A percentile compares a stretch with the other conserved stretches of the same genome.
These are phyloP conservation scores for Leccinum truebloodii DNA, from an alignment of 768 basidiomycete genomes.

Conservation along the genomic window DNA sequence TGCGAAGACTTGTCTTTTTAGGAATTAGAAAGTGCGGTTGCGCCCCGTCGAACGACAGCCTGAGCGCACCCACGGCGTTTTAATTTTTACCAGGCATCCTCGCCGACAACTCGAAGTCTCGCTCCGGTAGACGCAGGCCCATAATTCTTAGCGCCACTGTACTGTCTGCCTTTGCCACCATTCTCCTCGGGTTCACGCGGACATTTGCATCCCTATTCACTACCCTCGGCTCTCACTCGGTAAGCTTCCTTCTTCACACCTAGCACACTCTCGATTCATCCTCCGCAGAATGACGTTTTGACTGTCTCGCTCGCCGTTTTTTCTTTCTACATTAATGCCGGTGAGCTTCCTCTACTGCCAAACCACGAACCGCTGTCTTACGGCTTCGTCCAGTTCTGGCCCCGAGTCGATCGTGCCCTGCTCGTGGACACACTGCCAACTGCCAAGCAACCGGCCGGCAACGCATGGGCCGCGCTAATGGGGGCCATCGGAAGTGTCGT, in stretches of 20 bases:
- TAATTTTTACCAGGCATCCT: slow-evolving; percentile 47
- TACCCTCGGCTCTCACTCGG: slow-evolving; percentile 32
- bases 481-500: slow-evolving; percentile 80
- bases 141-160: slow-evolving; percentile 79
- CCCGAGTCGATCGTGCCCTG: slow-evolving; percentile 75
- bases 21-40: no score
- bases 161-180: slow-evolving; percentile 69
- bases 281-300: slow-evolving; percentile 54
- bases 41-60: no score
- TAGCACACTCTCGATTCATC: background rate
- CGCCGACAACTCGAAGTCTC: slow-evolving; percentile 81
- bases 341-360: slow-evolving; percentile 25
- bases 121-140: slow-evolving; percentile 82
- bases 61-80: background rate
- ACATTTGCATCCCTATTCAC: slow-evolving; percentile 57
- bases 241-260: slow-evolving; percentile 20
- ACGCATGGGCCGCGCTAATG: slow-evolving; percentile 97
- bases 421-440: slow-evolving; percentile 84
- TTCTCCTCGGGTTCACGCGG: slow-evolving; percentile 82
- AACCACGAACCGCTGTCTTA: background rate
- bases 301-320: slow-evolving; percentile 79
- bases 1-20: no score
- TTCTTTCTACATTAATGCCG: slow-evolving; percentile 61
- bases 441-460: slow-evolving; percentile 75
- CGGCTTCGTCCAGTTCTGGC: slow-evolving; percentile 62